Conservation (phyloP, 108 stramenopile species). For the Nitzschia palea region DNA sequence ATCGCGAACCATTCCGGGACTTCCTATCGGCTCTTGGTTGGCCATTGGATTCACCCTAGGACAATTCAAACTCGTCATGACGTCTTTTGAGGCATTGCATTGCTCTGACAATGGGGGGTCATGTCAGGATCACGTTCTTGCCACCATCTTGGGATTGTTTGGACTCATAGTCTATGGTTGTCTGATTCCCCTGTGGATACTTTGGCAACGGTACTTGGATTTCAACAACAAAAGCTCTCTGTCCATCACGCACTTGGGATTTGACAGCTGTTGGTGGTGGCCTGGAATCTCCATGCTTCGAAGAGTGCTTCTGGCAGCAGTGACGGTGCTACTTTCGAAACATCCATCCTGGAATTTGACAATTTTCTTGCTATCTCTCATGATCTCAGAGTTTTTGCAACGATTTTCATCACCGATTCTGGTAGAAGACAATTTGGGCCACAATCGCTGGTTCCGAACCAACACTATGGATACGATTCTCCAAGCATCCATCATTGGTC, state of each 20-base stretch:
- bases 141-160: conserved; percentile 6
- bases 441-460: conserved; percentile 16
- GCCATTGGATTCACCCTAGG: conserved; percentile 11
- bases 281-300: conserved; percentile 22
- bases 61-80: conserved; percentile 19
- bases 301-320: conserved; percentile 8
- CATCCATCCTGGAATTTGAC: conserved; percentile 6
- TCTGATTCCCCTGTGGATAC: conserved; percentile 17
- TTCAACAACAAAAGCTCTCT: neutral
- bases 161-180: conserved; percentile 26
- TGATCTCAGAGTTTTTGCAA: conserved; percentile 21
- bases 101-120: conserved; percentile 9
- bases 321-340: neutral
- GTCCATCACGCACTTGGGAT: neutral
- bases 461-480: conserved; percentile 18
- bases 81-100: conserved; percentile 20
- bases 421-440: neutral
- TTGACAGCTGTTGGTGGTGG: conserved; percentile 28
- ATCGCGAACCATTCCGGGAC: neutral
- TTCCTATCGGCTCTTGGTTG: conserved; percentile 1
- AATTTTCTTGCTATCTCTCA: conserved; percentile 13
- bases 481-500: conserved; percentile 12
- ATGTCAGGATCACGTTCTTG: conserved; percentile 1
- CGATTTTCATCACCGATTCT: conserved; percentile 13
- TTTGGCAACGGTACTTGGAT: neutral